Base-by-base conservation (phyloP, 2,329 filamentous ascomycete species). In the Aspergillus sergii region DNA sequence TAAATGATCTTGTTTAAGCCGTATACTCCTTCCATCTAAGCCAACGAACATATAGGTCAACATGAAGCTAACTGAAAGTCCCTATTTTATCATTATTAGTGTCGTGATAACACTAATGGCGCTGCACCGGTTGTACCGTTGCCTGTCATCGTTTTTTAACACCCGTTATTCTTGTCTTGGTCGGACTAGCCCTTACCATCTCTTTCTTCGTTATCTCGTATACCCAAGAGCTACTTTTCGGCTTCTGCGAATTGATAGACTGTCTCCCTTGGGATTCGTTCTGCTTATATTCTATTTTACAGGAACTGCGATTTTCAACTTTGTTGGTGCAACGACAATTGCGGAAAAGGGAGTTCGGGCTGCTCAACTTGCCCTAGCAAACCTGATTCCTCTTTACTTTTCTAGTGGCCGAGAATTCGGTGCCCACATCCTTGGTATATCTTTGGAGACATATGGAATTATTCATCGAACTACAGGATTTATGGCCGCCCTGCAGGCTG, bases 341-440 rank as follows among this genome's bases (percentile, higher is more conserved):
- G 28, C 50, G 9, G 21, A 61, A 57, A 41, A 12, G 12, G 39
- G 32, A 14, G 26, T 21, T 19, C 30, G 53, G 46, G 53, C 59
- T 43, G 53, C 53, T 32, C 45, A 61, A n/a, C 41, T 61, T 14
- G 57, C 41, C 3, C 30, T 61, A 2, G 57, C 57, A 8, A 61
- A 56, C 6, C 16, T 61, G 11, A 32, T 36, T 3, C 28, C 45
- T 0, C 53, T 51, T 2, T 61, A 48, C 28, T 57, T 50, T 16
- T 57, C 53, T 23, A 11, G 10, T 30, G 41, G 54, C 11, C 41
- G 45, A 0, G 53, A 61, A n/a, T 57, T 61, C 30, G 16, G 53
- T 8, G 53, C 53, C 1, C n/a, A 21, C 34, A n/a, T 61, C 12
- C 28, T 61, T 2, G 45, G 59, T 5, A 32, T 61, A 41, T 56